Base-by-base conservation (phyloP, 1,284 basidiomycete species). In the Pseudozyma tsukubaensis region DNA sequence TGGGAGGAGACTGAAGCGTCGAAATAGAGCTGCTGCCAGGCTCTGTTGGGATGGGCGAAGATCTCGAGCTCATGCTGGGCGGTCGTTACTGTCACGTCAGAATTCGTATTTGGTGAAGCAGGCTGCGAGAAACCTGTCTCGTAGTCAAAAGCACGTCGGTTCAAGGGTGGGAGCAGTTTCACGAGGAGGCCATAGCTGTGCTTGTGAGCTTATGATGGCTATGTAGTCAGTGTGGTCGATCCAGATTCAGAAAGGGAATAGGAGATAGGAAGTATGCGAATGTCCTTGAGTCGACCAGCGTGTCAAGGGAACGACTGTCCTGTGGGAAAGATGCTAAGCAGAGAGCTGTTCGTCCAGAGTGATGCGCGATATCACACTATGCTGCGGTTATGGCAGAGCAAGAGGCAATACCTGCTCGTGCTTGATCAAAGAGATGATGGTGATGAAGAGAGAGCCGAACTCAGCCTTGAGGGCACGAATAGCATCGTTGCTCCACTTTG, bases 281-380 rank as follows among this genome's bases (percentile, higher is more conserved):
- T 6, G 36, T 37, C 51, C 50, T 58, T 54, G 62, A 65, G 44
- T 37, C 56, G 56, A 45, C 51, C 62, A 50, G 56, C 61, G 61
- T 56, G 40, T 44, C 61, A 58, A 64, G 40, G 44, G 37, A 2
- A 36, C 12, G 34, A 35, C 14, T 21, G 19, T 35, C 29, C 7
- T 14, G n/a, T 37, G 34, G 24, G 24, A 29, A 29, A 29, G 24
- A 29, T 29, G 29, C 34, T 49, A 8, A 12, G 21, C 16, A 12
- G 18, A 18, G 14, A 12, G 16, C 34, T 21, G 34, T 5, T 10
- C 44, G 11, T 45, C 21, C 2, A 29, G 6, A 29, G 24, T 29
- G 24, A 3, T 29, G 24, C 24, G 24, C 24, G 6, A 29, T 29
- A 6, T 29, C 6, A 29, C 6, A 6, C 24, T 29, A 19, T 29